Percentiles rank a stretch among this genome's conserved stretches.
Evolutionary conservation across 2,329 filamentous ascomycete genomes (phyloP).

Genomic region (Dothistroma septosporum): DNA sequence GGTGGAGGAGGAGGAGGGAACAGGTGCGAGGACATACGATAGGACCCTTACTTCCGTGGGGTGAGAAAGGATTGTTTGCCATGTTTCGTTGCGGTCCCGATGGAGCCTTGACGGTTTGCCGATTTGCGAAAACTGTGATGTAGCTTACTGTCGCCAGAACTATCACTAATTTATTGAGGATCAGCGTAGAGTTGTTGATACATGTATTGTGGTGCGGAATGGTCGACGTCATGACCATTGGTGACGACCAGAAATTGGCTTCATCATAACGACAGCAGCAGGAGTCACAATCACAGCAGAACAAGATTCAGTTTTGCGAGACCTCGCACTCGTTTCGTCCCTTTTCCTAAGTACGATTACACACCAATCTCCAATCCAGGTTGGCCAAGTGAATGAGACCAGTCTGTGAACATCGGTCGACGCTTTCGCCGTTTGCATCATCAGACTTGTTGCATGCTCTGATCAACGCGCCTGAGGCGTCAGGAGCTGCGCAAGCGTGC

Average conservation of each 20-base stretch:
- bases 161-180: neutral
- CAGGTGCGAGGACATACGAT: neutral
- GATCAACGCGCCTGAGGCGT: neutral
- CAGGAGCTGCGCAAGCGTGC: neutral
- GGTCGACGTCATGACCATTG: neutral
- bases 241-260: neutral
- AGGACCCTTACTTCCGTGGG: neutral
- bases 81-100: neutral
- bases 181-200: neutral
- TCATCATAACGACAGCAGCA: neutral
- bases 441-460: neutral
- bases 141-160: neutral
- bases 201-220: neutral
- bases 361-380: neutral
- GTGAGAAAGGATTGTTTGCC: neutral
- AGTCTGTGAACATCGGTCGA: neutral
- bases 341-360: neutral
- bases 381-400: neutral
- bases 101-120: neutral
- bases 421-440: neutral
- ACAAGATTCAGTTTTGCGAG: neutral
- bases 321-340: neutral
- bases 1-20: neutral
- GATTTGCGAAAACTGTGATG: neutral
- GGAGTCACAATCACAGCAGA: neutral